A percentile compares a stretch with the other conserved stretches of the same genome.
Evolutionary conservation across 139 green algal genomes (phyloP).

Genomic region (Asterochloris sp.): DNA sequence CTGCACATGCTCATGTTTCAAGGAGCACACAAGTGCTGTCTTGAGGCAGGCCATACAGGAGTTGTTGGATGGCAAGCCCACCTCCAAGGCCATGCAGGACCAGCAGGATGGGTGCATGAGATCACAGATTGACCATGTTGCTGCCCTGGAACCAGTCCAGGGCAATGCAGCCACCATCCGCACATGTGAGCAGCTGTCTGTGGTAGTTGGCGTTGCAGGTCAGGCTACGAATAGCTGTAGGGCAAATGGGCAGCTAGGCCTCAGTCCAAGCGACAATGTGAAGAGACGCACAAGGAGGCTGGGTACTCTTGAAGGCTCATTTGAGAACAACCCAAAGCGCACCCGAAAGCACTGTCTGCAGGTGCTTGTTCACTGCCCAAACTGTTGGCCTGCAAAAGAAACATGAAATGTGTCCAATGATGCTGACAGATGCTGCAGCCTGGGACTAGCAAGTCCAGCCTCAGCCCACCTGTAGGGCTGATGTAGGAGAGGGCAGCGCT

Average conservation of each 20-base stretch:
- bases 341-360: constrained; percentile 19
- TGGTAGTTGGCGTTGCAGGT: constrained; percentile 35
- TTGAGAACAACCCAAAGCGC: background rate
- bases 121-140: background rate
- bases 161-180: constrained; percentile 55
- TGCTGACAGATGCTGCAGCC: too few species aligned
- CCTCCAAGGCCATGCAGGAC: constrained; percentile 27
- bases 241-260: background rate
- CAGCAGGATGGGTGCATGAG: constrained; percentile 14
- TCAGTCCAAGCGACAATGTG: too few species aligned
- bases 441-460: too few species aligned
- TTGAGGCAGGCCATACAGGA: background rate
- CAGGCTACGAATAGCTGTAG: constrained; percentile 11
- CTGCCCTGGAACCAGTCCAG: constrained; percentile 67
- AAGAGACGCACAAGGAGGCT: too few species aligned
- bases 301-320: background rate
- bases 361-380: constrained; percentile 21
- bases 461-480: constrained; percentile 3
- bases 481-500: constrained; percentile 8
- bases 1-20: background rate
- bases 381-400: background rate
- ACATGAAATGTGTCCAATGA: too few species aligned
- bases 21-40: background rate
- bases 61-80: background rate
- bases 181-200: constrained; percentile 38